Percentiles rank a stretch among this genome's conserved stretches.
phyloP scores from a whole-genome alignment of 768 basidiomycete species.

The Cystobasidium tubakii region DNA sequence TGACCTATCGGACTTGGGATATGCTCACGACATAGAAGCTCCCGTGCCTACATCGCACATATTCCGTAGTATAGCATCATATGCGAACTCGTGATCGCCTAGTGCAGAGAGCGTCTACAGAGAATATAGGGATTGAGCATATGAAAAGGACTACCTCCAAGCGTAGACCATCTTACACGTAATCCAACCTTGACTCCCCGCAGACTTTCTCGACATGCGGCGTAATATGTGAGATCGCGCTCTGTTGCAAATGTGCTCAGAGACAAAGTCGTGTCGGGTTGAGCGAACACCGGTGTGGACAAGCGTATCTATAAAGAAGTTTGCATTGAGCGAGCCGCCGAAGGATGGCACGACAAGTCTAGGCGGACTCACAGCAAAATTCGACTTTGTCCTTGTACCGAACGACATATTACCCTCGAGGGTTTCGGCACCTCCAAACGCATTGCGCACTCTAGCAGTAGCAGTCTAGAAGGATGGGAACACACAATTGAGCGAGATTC shows the following conservation, averaged over 20 bases:
- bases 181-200: slow-evolving; percentile 64
- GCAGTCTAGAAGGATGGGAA: slow-evolving; percentile 56
- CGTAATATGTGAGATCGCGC: slow-evolving; percentile 71
- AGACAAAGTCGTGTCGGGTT: slow-evolving; percentile 65
- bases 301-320: slow-evolving; percentile 46
- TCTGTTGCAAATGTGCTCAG: slow-evolving; percentile 67
- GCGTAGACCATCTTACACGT: slow-evolving; percentile 56
- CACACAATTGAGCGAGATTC: slow-evolving; percentile 2
- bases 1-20: neutral
- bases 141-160: slow-evolving; percentile 50
- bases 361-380: slow-evolving; percentile 64
- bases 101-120: slow-evolving; percentile 36
- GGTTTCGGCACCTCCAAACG: slow-evolving; percentile 84
- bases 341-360: neutral
- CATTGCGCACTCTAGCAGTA: slow-evolving; percentile 74
- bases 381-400: slow-evolving; percentile 78
- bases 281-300: slow-evolving; percentile 50
- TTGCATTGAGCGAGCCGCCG: neutral
- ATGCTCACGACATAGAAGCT: slow-evolving; percentile 73
- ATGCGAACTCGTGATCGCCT: slow-evolving; percentile 67
- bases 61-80: slow-evolving; percentile 73
- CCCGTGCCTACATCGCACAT: slow-evolving; percentile 64
- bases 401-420: slow-evolving; percentile 73
- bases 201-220: slow-evolving; percentile 63
- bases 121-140: neutral